Percentiles rank a stretch among this genome's conserved stretches.
Conservation (phyloP, 176 grass and related monocot genomes). For the Oryza glaberrima region DNA sequence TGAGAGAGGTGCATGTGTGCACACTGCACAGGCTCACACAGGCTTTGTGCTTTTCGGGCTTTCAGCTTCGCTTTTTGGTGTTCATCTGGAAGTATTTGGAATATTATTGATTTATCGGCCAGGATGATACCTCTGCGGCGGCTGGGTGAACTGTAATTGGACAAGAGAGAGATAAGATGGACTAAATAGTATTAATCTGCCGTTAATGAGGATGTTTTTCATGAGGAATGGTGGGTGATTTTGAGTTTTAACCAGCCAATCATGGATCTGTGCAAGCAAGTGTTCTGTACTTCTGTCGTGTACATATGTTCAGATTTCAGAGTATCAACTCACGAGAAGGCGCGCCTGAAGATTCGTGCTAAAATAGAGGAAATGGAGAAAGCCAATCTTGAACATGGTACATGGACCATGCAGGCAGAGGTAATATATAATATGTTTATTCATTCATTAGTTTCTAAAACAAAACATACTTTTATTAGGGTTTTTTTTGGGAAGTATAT, state of each 20-base stretch:
- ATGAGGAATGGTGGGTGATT: no score
- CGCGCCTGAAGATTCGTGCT: conserved; percentile 53
- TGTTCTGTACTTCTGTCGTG: no score
- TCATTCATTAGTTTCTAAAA: conserved; percentile 1
- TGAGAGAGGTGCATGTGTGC: neutral
- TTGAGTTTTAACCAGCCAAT: no score
- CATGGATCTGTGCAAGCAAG: no score
- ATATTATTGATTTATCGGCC: neutral
- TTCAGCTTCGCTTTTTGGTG: neutral
- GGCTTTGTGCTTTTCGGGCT: conserved; percentile 20
- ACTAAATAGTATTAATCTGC: neutral
- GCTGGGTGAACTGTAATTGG: neutral
- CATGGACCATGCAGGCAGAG: conserved; percentile 92
- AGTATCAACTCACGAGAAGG: conserved; percentile 77
- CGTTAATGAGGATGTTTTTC: no score
- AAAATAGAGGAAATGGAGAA: conserved; percentile 98
- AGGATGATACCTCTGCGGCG: neutral
- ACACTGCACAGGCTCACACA: neutral
- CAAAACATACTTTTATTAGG: neutral
- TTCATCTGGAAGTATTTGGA: neutral
- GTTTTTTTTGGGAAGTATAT: no score
- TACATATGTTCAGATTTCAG: no score
- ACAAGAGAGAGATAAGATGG: neutral
- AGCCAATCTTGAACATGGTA: conserved; percentile 72
- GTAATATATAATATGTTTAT: conserved; percentile 33